Conservation (phyloP, 2,329 filamentous ascomycete genomes). For the Fusarium veterinarium region DNA sequence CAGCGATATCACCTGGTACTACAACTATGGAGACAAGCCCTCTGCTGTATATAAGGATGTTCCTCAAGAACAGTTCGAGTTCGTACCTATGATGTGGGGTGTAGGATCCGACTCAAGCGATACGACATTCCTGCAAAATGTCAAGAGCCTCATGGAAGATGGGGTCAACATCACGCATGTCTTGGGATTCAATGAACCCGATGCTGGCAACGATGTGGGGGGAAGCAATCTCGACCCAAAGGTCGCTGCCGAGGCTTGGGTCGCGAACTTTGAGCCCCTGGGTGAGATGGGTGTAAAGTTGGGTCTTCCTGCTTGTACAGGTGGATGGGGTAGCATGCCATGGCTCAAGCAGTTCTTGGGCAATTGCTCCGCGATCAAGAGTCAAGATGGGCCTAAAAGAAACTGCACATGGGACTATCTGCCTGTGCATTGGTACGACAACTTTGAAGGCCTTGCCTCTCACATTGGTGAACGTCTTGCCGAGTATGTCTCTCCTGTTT, state of each 20-base stretch:
- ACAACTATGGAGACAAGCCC: conserved; percentile 76
- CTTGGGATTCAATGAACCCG: conserved; percentile 84
- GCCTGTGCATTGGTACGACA: conserved; percentile 76
- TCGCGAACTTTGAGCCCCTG: conserved; percentile 77
- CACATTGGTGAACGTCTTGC: conserved; percentile 67
- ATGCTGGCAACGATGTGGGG: conserved; percentile 65
- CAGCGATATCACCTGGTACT: conserved; percentile 82
- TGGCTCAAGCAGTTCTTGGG: conserved; percentile 77
- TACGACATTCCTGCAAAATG: conserved; percentile 69
- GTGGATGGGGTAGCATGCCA: conserved; percentile 66
- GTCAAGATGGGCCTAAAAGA: conserved; percentile 47
- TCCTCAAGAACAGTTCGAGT: conserved; percentile 70
- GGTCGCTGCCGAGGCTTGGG: conserved; percentile 75
- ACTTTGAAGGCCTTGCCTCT: conserved; percentile 74
- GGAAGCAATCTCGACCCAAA: conserved; percentile 71
- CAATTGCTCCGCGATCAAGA: conserved; percentile 71
- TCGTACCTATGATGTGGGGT: conserved; percentile 86
- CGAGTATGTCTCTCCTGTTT: conserved; percentile 45
- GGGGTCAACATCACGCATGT: conserved; percentile 73
- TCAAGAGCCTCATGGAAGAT: conserved; percentile 64
- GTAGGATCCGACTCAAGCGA: conserved; percentile 59
- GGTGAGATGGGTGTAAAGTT: conserved; percentile 71
- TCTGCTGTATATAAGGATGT: conserved; percentile 61
- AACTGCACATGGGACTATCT: conserved; percentile 73
- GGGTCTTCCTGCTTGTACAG: conserved; percentile 78